Base-by-base conservation (phyloP, 768 basidiomycete genomes). In the Sporobolomyces phaffii region DNA sequence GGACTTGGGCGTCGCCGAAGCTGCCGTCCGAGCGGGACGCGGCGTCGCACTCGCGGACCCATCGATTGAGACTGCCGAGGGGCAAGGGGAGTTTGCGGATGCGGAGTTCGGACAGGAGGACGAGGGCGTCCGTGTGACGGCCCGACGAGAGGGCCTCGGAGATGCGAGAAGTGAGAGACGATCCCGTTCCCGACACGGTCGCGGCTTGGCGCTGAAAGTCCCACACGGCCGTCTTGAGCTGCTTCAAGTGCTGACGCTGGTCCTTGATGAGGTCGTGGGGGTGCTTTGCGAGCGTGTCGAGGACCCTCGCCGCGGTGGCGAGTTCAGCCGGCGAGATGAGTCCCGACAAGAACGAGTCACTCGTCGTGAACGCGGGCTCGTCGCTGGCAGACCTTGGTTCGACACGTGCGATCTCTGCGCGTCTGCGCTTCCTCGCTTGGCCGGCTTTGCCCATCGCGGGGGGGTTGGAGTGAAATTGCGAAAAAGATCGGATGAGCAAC, bases 31-130 rank as follows among this genome's bases (percentile, higher is more conserved):
- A 78, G n/a, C 76, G 78, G 18, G 79, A 75, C 3, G 82, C 82
- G 2, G 83, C 83, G 74, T 84, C 83, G 73, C 82, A 83, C 69
- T 84, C 83, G 40, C 83, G 74, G 7, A 83, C 82, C 83, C 83
- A 84, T 15, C 83, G 78, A 69, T 84, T 83, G 9, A 84, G 75
- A 3, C 82, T 80, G 5, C 83, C 83, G 17, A 84, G 80, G 65
- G 83, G 83, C 8, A 82, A 82, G 9, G 80, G 74, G 10, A 82
- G 78, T 15, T 77, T 74, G 9, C 82, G 80, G 28, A 81, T 79
- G 50, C 79, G 80, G 78, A 83, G 81, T 72, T 83, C 83, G 43
- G 82, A 79, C n/a, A 84, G 78, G n/a, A 82, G 76, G 29, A 84
- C 80, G 33, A 83, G 80, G 8, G 83, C 82, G 65, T 82, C 81